These are phyloP conservation scores for Candida andamanensis DNA, from an alignment of 805 yeast species.

Conservation along the genomic window DNA sequence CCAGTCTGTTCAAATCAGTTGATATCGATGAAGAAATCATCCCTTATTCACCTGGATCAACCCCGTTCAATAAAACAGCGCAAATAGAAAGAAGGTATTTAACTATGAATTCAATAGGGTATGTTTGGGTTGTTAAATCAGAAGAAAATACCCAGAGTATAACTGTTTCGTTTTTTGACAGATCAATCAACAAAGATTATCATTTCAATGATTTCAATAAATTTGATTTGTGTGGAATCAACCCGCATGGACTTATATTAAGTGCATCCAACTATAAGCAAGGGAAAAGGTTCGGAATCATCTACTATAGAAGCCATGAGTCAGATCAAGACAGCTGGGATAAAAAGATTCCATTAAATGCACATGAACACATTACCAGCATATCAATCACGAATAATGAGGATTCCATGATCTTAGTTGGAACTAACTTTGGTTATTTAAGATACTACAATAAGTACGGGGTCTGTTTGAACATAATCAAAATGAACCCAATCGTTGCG, in stretches of 20 bases:
- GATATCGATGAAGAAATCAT: conserved; percentile 23
- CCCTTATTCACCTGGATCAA: conserved; percentile 83
- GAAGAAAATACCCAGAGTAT: conserved; percentile 47
- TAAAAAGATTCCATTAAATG: conserved; percentile 46
- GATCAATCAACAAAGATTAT: conserved; percentile 68
- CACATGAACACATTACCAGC: conserved; percentile 58
- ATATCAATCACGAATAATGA: conserved; percentile 49
- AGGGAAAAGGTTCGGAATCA: conserved; percentile 14
- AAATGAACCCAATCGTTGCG: conserved; percentile 67
- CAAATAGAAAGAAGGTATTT: conserved; percentile 62
- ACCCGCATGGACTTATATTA: conserved; percentile 59
- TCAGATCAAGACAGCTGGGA: conserved; percentile 69
- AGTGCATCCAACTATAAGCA: conserved; percentile 34
- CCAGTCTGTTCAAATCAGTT: not conserved
- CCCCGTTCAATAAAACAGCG: conserved; percentile 46
- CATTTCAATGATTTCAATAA: conserved; percentile 74
- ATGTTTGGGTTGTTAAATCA: conserved; percentile 66
- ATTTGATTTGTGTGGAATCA: conserved; percentile 73
- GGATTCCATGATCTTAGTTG: conserved; percentile 46
- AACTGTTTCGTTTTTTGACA: conserved; percentile 86
- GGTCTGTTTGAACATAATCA: conserved; percentile 62
- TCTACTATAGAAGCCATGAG: conserved; percentile 68
- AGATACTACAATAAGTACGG: conserved; percentile 72
- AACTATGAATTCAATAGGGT: conserved; percentile 76
- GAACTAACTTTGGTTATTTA: conserved; percentile 72